These are phyloP conservation scores for Plasmodium adleri DNA, from an alignment of 169 alveolate species.

Conservation along the genomic window DNA sequence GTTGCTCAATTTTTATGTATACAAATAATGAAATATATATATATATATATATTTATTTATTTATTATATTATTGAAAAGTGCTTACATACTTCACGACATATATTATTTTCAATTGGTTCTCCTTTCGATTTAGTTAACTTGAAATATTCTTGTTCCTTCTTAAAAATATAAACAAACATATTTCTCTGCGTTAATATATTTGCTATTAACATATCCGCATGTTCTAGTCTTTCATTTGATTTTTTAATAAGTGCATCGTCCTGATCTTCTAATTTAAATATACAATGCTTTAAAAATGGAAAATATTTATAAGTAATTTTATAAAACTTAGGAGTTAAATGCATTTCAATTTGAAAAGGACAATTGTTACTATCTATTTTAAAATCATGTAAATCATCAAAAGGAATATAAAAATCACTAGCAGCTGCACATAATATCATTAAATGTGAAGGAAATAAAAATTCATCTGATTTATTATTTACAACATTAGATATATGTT, in stretches of 20 bases:
- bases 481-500: not conserved
- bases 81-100: constrained; percentile 7
- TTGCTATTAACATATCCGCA: constrained; percentile 55
- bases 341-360: constrained; percentile 13
- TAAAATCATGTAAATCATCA: constrained; percentile 27
- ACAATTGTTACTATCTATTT: constrained; percentile 37
- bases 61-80: constrained; percentile 3
- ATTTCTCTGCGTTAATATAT: constrained; percentile 16
- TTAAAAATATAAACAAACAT: constrained; percentile 25
- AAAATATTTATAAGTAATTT: constrained; percentile 17
- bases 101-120: constrained; percentile 40
- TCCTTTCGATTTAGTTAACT: not conserved
- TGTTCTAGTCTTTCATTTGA: constrained; percentile 22
- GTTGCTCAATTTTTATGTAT: too few relatives aligned
- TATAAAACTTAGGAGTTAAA: constrained; percentile 45
- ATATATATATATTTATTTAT: not conserved
- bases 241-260: constrained; percentile 3
- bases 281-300: constrained; percentile 25
- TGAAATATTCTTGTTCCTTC: constrained; percentile 5
- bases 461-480: not conserved
- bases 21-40: too few relatives aligned
- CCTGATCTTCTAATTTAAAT: constrained; percentile 53
- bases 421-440: constrained; percentile 90
- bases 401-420: constrained; percentile 90
- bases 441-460: constrained; percentile 56